Base-by-base conservation (phyloP, 2,329 filamentous ascomycete species). In the Colletotrichum cordylinicola region DNA sequence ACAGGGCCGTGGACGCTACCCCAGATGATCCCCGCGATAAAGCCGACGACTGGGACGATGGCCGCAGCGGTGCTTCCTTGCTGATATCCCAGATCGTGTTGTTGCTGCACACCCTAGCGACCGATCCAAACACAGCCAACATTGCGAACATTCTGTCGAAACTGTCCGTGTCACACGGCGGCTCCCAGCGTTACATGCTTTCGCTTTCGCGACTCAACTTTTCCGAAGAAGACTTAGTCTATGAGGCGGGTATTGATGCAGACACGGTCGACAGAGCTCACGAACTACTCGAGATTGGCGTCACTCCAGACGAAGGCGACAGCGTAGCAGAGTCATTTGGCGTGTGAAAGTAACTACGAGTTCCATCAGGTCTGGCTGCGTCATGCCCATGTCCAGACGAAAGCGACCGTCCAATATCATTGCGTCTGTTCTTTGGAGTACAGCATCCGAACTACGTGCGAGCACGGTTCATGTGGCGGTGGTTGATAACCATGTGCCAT, bases 181-280 rank as follows among this genome's bases (percentile, higher is more conserved):
- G 93, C 1, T 91, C 92, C 67, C 95, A 98, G 81, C 95, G 96
- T 68, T 96, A 98, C 80, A 87, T 98, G 2, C 91, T 98, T 12
- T 92, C 92, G 3, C 86, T 99, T 60, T 96, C 95, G 0, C 87
- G 96, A 56, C 86, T 98, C n/a, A 95, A 95, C 0, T 98, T 98
- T 82, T 93, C 92, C 8, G 91, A 93, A 66, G 95, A 98, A 77
- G 94, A 95, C 35, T 84, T 94, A 10, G 90, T 97, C 13, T 88
- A 98, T 33, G 96, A 98, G 84, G 88, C 89, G 2, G 93, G 93
- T 0, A 93, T 98, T 69, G 93, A 94, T 43, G 91, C 93, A 33
- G 94, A 95, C 78, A 95, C 95, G 1, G 91, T 94, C 2, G 94
- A 96, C 78, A 92, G 93, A 84, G 96, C 97, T 5, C 93, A 96